Evolutionary conservation across 73 alveolate species (phyloP), one percentile per base, ranked within the genome.

Genomic region (Loxodes magnus): DNA sequence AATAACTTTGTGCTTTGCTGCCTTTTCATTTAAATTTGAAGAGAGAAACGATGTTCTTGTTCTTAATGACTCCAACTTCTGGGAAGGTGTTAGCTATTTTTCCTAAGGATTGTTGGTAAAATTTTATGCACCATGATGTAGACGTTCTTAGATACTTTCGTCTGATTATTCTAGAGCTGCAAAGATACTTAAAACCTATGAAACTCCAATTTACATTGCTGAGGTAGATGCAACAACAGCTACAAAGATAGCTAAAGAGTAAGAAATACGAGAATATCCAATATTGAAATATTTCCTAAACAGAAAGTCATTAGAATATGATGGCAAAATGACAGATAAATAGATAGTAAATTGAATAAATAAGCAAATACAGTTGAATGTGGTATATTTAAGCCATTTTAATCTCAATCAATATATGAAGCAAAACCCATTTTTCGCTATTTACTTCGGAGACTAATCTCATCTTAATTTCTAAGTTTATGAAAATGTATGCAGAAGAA

Each of bases 81-180:
- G 14, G 14, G 20, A 33, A 33, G n/a, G n/a, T n/a, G n/a, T n/a
- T 33, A n/a, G 43, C 43, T 33, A 12, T 0, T 16, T 33, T 16
- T n/a, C 1, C 43, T n/a, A 33, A 33, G 43, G 14, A 33, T n/a
- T 33, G 10, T 16, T 33, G 0, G 43, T 33, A n/a, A 33, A 33
- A n/a, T 33, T 33, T 33, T 33, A 33, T 1, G 10, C 43, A 33
- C 43, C 43, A 1, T 33, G 43, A 16, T n/a, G 43, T 1, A 12
- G 14, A 33, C 10, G 43, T 16, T 0, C 20, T 16, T n/a, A 33
- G 14, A n/a, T 16, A 12, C 14, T 33, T 1, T n/a, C 14, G 10
- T 16, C 43, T n/a, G 43, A 33, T n/a, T 33, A 33, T 33, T 33
- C 43, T 16, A 33, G 14, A 33, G 43, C 43, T 33, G 43, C 43